phyloP scores from a whole-genome alignment of 495 filamentous ascomycete genomes.

The Neurospora sp. region DNA sequence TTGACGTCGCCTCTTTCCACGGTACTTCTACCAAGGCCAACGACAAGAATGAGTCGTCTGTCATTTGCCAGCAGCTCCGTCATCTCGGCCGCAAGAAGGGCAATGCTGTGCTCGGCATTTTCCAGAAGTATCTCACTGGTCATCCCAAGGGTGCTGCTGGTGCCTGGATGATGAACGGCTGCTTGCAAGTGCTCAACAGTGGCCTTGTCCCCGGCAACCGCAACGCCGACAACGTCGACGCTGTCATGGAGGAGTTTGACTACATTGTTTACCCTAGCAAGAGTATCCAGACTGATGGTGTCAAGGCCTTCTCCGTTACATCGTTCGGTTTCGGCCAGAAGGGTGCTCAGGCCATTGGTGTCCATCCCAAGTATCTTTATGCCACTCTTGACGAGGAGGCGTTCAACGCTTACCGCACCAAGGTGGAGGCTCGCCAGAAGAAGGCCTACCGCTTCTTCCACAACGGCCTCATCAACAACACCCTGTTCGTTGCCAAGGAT shows the following conservation, averaged over 20 bases:
- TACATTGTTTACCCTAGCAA: conserved; percentile 94
- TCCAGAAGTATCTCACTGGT: conserved; percentile 98
- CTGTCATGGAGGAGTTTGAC: conserved; percentile 93
- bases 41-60: conserved; percentile 98
- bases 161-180: conserved; percentile 99
- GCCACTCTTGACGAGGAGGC: conserved; percentile 83
- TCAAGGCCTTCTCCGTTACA: conserved; percentile 97
- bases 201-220: conserved; percentile 94
- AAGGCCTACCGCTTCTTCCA: conserved; percentile 98
- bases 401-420: conserved; percentile 71
- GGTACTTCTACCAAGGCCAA: conserved; percentile 97
- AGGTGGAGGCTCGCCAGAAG: conserved; percentile 89
- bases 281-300: conserved; percentile 91
- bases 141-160: conserved; percentile 99
- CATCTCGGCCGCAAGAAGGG: conserved; percentile 94
- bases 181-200: conserved; percentile 84
- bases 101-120: conserved; percentile 92
- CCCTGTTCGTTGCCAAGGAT: conserved; percentile 90
- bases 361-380: conserved; percentile 92
- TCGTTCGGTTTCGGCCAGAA: conserved; percentile 99
- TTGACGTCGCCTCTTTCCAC: conserved; percentile 94
- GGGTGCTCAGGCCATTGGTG: conserved; percentile 92
- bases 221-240: conserved; percentile 96
- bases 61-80: conserved; percentile 90
- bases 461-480: conserved; percentile 93